Conservation (phyloP, 1,284 basidiomycete species). For the Boletellus dicymbophilus region DNA sequence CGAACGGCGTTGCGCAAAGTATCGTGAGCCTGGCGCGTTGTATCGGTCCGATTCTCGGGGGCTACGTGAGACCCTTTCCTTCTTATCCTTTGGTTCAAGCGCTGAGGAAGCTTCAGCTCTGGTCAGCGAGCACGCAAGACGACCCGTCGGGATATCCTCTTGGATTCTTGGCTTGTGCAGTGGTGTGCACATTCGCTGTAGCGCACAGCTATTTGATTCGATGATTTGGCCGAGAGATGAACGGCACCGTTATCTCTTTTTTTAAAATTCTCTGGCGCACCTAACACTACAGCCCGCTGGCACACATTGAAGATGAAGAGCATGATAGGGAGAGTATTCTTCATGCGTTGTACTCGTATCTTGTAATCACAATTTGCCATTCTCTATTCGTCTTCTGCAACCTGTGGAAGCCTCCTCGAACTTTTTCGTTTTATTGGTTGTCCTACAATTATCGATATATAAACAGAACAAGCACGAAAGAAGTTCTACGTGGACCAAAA, state of each 20-base stretch:
- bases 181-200: slow-evolving; percentile 61
- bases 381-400: not conserved
- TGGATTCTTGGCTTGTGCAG: slow-evolving; percentile 70
- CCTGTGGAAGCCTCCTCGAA: not conserved
- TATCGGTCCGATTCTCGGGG: slow-evolving; percentile 76
- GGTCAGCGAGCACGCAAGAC: slow-evolving; percentile 70
- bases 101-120: slow-evolving; percentile 50
- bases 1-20: slow-evolving; percentile 82
- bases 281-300: not conserved
- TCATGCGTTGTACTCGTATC: not conserved
- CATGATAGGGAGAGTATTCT: too few species aligned
- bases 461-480: not conserved
- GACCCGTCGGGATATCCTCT: slow-evolving; percentile 70
- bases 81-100: not conserved
- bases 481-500: not conserved
- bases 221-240: slow-evolving; percentile 31
- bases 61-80: slow-evolving; percentile 55
- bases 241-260: too few species aligned
- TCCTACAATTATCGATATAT: slow-evolving; percentile 1
- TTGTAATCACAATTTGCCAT: not conserved
- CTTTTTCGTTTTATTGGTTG: not conserved
- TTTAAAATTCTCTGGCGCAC: not conserved
- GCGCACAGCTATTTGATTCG: slow-evolving; percentile 74
- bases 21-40: slow-evolving; percentile 82
- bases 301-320: not conserved